Conservation (phyloP, 1,284 basidiomycete genomes). For the Farysia itapuensis region DNA sequence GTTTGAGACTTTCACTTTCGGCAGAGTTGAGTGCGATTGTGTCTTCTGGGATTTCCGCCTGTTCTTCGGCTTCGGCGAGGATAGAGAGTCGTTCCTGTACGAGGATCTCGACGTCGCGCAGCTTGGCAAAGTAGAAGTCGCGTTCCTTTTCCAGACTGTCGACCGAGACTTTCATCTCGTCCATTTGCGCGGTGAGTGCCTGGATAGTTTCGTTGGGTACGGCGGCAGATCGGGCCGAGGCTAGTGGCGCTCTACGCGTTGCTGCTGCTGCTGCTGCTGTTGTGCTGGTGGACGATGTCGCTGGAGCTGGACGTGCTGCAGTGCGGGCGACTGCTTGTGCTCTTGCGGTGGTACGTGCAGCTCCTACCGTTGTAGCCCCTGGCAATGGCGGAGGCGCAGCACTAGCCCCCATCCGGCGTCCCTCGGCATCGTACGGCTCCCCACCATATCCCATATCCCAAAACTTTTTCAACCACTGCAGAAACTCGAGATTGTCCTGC, state of each 20-base stretch:
- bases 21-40: conserved; percentile 5
- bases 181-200: conserved; percentile 74
- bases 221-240: conserved; percentile 69
- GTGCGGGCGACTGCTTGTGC: conserved; percentile 3
- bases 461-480: conserved; percentile 94
- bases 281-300: conserved; percentile 68
- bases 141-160: conserved; percentile 84
- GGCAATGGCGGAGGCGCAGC: conserved; percentile 56
- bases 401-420: conserved; percentile 70
- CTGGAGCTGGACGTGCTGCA: conserved; percentile 5
- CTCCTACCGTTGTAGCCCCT: conserved; percentile 39
- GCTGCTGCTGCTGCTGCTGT: neutral
- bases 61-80: conserved; percentile 26
- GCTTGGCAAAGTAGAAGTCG: conserved; percentile 97
- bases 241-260: conserved; percentile 1
- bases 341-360: conserved; percentile 13
- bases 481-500: conserved; percentile 99
- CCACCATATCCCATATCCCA: conserved; percentile 93
- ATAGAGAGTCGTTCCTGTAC: conserved; percentile 63
- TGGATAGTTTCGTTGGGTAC: conserved; percentile 63
- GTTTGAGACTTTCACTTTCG: conserved; percentile 72
- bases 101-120: conserved; percentile 83
- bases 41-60: conserved; percentile 1
- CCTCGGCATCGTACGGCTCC: conserved; percentile 83
- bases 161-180: conserved; percentile 78